These are phyloP conservation scores for Colletotrichum destructivum DNA, from an alignment of 2,329 filamentous ascomycete species.

Conservation along the genomic window DNA sequence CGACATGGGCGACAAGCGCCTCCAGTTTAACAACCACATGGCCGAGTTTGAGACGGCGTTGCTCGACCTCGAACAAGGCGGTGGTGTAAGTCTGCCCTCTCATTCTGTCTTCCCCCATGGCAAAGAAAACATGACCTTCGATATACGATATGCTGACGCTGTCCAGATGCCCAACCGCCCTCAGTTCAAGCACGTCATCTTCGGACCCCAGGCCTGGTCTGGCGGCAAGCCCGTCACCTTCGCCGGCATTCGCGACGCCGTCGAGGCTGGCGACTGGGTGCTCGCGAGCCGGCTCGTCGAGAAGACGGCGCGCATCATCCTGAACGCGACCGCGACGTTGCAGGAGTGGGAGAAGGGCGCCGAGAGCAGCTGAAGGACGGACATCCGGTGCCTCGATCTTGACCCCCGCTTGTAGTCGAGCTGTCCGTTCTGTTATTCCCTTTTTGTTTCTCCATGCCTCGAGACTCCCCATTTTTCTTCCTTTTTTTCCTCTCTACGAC, in stretches of 20 bases:
- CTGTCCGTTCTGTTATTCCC: neutral
- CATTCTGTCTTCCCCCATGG: neutral
- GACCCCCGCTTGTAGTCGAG: neutral
- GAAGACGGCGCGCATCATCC: conserved; percentile 79
- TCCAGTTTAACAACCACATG: conserved; percentile 85
- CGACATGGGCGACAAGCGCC: conserved; percentile 75
- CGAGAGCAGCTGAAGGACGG: conserved; percentile 14
- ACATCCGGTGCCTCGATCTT: neutral
- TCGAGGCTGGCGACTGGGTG: conserved; percentile 80
- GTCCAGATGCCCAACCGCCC: conserved; percentile 83
- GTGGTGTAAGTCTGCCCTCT: conserved; percentile 72
- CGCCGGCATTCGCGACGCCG: conserved; percentile 87
- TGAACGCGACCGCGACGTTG: conserved; percentile 66
- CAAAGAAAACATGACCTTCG: neutral
- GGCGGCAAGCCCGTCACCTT: conserved; percentile 66
- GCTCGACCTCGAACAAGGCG: conserved; percentile 79
- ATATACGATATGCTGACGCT: conserved; percentile 38
- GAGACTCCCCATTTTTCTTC: neutral
- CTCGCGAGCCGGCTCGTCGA: conserved; percentile 77
- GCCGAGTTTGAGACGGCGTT: conserved; percentile 86
- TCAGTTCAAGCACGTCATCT: conserved; percentile 95
- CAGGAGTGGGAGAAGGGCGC: conserved; percentile 35
- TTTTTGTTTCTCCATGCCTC: conserved; percentile 2
- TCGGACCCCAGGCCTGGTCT: conserved; percentile 86
- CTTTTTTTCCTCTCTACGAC: neutral